Evolutionary conservation across 352 stramenopile genomes (phyloP).

Genomic region (Globisporangium takayamanum): DNA sequence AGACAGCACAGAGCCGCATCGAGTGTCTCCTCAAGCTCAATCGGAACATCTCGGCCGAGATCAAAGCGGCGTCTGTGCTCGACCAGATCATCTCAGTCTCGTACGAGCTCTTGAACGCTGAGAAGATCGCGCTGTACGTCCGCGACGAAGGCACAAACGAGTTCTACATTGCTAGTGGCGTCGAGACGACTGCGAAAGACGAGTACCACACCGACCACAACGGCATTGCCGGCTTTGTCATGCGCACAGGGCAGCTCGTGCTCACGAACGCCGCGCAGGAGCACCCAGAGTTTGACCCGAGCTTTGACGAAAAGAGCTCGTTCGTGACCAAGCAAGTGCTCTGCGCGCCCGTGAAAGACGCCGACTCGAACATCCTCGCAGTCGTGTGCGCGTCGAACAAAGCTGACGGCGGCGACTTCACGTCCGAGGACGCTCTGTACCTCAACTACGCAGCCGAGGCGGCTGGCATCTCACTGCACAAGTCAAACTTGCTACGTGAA

Average conservation of each 20-base stretch:
- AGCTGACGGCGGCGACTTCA: slow-evolving; percentile 59
- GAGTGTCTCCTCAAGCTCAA: slow-evolving; percentile 63
- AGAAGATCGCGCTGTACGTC: slow-evolving; percentile 59
- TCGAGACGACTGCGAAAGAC: slow-evolving; percentile 43
- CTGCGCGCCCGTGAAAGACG: slow-evolving; percentile 52
- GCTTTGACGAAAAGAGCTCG: slow-evolving; percentile 55
- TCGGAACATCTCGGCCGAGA: slow-evolving; percentile 57
- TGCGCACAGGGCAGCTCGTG: slow-evolving; percentile 53
- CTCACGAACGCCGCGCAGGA: slow-evolving; percentile 62
- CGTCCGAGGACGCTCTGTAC: slow-evolving; percentile 55
- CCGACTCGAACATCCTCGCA: slow-evolving; percentile 48
- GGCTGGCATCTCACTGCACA: slow-evolving; percentile 61
- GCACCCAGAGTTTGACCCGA: slow-evolving; percentile 57
- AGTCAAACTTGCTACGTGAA: slow-evolving; percentile 51
- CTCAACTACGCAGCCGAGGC: slow-evolving; percentile 69
- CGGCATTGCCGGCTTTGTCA: slow-evolving; percentile 58
- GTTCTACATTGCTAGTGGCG: slow-evolving; percentile 52
- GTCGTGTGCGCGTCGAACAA: slow-evolving; percentile 70
- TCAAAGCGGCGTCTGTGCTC: slow-evolving; percentile 54
- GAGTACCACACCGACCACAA: slow-evolving; percentile 66
- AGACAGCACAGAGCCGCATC: slow-evolving; percentile 61
- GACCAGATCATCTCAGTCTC: slow-evolving; percentile 63
- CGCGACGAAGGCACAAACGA: slow-evolving; percentile 63
- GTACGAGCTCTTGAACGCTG: slow-evolving; percentile 56
- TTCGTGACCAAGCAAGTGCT: slow-evolving; percentile 57